phyloP scores from a whole-genome alignment of 2,329 filamentous ascomycete species.

The Xylariaceae sp. region DNA sequence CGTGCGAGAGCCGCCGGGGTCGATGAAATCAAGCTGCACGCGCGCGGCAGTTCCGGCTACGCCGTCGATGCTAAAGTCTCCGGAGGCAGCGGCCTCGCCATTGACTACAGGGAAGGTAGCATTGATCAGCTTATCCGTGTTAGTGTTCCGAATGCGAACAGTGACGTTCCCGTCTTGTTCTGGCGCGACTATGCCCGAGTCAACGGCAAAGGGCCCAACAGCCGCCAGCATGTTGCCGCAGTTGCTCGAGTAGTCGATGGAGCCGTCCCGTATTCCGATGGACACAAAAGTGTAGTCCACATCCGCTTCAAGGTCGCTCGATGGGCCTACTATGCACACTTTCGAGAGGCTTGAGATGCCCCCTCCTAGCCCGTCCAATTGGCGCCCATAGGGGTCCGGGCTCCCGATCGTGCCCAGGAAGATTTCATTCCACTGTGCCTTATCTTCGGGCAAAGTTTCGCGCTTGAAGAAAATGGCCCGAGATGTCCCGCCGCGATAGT shows the following conservation, averaged over 20 bases:
- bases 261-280: conserved; percentile 54
- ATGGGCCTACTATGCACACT: conserved; percentile 65
- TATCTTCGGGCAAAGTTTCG: not conserved
- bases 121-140: conserved; percentile 40
- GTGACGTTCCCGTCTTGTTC: conserved; percentile 19
- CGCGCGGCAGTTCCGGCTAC: conserved; percentile 41
- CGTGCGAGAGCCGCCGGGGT: conserved; percentile 46
- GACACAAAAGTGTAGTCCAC: conserved; percentile 47
- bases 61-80: conserved; percentile 44
- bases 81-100: conserved; percentile 33
- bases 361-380: conserved; percentile 72
- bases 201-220: conserved; percentile 60
- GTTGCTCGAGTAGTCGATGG: conserved; percentile 60
- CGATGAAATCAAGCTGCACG: conserved; percentile 43
- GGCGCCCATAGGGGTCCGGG: conserved; percentile 64
- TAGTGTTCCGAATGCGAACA: conserved; percentile 39
- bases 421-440: not conserved
- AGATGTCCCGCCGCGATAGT: conserved; percentile 1
- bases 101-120: conserved; percentile 40
- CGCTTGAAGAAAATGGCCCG: conserved; percentile 1
- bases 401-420: not conserved
- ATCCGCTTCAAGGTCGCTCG: conserved; percentile 36
- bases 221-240: conserved; percentile 63
- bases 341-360: conserved; percentile 72
- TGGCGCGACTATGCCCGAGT: conserved; percentile 51